These are phyloP conservation scores for Sporothrix phasma DNA, from an alignment of 2,329 filamentous ascomycete genomes.

Conservation along the genomic window DNA sequence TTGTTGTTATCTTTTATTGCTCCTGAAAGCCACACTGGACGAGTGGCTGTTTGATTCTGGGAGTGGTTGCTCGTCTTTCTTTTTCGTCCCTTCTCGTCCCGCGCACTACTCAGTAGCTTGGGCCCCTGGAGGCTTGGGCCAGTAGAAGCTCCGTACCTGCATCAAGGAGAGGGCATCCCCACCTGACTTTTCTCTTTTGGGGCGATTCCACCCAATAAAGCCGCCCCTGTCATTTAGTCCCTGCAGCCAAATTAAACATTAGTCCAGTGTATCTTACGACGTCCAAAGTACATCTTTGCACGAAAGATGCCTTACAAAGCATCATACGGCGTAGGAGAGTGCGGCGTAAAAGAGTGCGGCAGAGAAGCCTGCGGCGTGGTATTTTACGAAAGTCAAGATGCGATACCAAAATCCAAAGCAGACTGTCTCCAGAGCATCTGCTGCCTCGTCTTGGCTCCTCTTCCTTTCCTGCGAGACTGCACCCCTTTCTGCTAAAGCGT, in stretches of 20 bases:
- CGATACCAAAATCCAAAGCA: too few species aligned
- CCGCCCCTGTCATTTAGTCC: not conserved
- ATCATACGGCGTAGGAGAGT: too few species aligned
- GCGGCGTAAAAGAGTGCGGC: too few species aligned
- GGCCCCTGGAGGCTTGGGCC: not conserved
- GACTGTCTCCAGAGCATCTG: not conserved
- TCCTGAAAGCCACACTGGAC: not conserved
- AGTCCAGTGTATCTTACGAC: too few species aligned
- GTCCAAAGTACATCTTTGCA: too few species aligned
- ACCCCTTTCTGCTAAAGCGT: not conserved
- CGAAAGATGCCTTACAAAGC: too few species aligned
- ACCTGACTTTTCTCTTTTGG: not conserved
- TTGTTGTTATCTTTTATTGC: not conserved
- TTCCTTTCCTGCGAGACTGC: not conserved
- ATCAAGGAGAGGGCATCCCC: not conserved
- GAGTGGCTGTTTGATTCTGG: not conserved
- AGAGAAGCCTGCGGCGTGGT: too few species aligned
- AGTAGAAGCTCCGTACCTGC: not conserved
- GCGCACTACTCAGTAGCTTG: not conserved
- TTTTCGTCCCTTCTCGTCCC: not conserved
- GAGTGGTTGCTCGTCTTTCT: not conserved
- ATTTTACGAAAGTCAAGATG: too few species aligned
- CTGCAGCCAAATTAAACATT: constrained; percentile 4
- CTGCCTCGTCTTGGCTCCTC: not conserved
- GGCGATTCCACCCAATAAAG: constrained; percentile 7